Base-by-base conservation (phyloP, 441 rosid species). In the Bruguiera hainesii region DNA sequence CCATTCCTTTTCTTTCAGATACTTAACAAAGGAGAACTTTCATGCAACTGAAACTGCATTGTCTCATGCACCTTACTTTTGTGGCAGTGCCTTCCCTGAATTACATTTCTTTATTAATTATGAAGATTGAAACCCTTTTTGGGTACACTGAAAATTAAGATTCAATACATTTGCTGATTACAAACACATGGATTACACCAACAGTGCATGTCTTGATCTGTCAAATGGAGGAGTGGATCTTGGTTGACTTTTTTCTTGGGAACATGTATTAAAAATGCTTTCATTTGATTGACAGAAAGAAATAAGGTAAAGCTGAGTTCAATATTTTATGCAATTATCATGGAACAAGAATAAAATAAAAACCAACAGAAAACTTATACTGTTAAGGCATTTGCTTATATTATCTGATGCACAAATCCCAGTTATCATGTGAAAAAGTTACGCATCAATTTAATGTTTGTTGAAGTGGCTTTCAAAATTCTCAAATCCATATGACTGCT, bases 401-500 rank as follows among this genome's bases (percentile, higher is more conserved):
- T 30, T 37, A 10, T 37, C 46, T 37, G 46, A 9, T 37, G 15
- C 46, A 37, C 15, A 23, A 25, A 20, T 53, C 13, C 30, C 23
- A 20, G n/a, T 48, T n/a, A 26, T 61, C 48, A 60, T n/a, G 15
- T 20, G 18, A 50, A 61, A 28, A 7, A 19, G 28, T 11, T 61
- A n/a, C 4, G 31, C 13, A 6, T 37, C 29, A 1, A 52, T 25
- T 52, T 18, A 39, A 60, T 29, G 53, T 66, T 11, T 51, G 3
- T 8, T 10, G 29, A 31, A 35, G 29, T 57, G 35, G 68, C 5
- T 48, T 66, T 33, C 3, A 4, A 63, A 11, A 67, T 67, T 62
- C 37, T 66, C 46, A 46, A 62, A 61, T 57, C 28, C 60, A 16
- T 30, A 66, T 55, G 20, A 61, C 46, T 68, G 18, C 28, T 10